These are phyloP conservation scores for Hirsutella rhossiliensis DNA, from an alignment of 2,329 filamentous ascomycete species.

Conservation along the genomic window DNA sequence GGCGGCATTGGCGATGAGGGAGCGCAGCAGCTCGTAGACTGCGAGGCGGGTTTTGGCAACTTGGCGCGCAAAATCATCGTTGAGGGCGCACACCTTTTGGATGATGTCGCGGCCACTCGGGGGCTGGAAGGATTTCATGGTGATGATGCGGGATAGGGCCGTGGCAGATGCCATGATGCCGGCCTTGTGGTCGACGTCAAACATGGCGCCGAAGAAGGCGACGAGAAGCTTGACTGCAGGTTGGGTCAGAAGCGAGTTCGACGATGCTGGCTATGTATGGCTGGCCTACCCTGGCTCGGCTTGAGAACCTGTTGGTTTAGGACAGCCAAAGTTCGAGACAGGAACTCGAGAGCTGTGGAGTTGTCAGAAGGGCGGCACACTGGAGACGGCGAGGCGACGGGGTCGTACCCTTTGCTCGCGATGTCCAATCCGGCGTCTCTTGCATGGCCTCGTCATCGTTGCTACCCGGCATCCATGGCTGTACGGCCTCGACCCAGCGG, in stretches of 20 bases:
- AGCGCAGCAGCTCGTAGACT: conserved; percentile 36
- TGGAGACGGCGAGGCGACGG: neutral
- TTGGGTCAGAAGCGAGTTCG: neutral
- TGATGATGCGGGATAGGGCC: conserved; percentile 35
- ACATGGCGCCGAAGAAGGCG: conserved; percentile 46
- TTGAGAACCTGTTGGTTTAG: conserved; percentile 33
- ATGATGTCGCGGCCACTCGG: conserved; percentile 36
- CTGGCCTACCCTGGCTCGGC: conserved; percentile 32
- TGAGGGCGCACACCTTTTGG: conserved; percentile 34
- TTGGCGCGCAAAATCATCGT: conserved; percentile 45
- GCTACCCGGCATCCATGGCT: conserved; percentile 38
- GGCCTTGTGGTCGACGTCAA: conserved; percentile 46
- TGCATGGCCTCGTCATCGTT: conserved; percentile 22
- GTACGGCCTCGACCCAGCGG: conserved; percentile 43
- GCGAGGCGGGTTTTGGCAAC: conserved; percentile 36
- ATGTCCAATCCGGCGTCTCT: conserved; percentile 36
- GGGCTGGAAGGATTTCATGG: conserved; percentile 39
- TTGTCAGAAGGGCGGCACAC: neutral
- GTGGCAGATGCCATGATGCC: conserved; percentile 42
- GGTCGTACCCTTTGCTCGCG: conserved; percentile 35
- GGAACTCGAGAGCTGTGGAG: conserved; percentile 38
- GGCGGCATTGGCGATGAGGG: conserved; percentile 29
- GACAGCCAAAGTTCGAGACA: conserved; percentile 39
- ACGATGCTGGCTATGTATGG: neutral
- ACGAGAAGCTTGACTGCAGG: conserved; percentile 32